Evolutionary conservation across 2,329 filamentous ascomycete species (phyloP), one percentile per base, ranked within the genome.

Genomic region (Torrubiellomyces zombiae): DNA sequence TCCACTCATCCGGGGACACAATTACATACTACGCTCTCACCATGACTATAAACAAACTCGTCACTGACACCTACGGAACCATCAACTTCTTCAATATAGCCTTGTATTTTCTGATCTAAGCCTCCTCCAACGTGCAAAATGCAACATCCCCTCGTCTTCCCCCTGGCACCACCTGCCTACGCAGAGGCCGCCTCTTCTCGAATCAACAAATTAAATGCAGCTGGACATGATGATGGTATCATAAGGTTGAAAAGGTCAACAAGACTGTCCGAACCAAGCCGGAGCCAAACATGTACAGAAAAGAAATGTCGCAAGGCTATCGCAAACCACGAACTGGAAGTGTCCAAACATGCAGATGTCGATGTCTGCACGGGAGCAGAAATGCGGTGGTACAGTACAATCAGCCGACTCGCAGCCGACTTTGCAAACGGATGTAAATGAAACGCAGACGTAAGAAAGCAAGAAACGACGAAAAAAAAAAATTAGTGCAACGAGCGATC

Each of bases 271-370:
- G n/a, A n/a, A n/a, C n/a, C 33, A 38, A 40, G 40, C 38, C 40
- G 28, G 29, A 32, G 34, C 47, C 45, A 48, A 46, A 38, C 43
- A 49, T 48, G 38, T 46, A 49, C 40, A 45, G 28, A 31, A 40
- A 43, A 36, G n/a, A n/a, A n/a, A n/a, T n/a, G 36, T 31, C 32
- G 29, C 32, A 25, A 29, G 31, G 34, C 42, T 34, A 30, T 25
- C 29, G 20, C 26, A 36, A 36, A 40, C 35, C 39, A 43, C 43
- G 33, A 43, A 32, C 34, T 38, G 35, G 45, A 45, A 46, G n/a
- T 38, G 45, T 44, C 44, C 39, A 39, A 38, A 31, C 35, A 36
- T 26, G 38, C 32, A 38, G 18, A 34, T 38, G 31, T 38, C 37
- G 38, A 44, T 36, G 39, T 38, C 33, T 33, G 35, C 36, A 36